Base-by-base conservation (phyloP, 2,329 filamentous ascomycete species). In the Aspergillus costaricaensis region DNA sequence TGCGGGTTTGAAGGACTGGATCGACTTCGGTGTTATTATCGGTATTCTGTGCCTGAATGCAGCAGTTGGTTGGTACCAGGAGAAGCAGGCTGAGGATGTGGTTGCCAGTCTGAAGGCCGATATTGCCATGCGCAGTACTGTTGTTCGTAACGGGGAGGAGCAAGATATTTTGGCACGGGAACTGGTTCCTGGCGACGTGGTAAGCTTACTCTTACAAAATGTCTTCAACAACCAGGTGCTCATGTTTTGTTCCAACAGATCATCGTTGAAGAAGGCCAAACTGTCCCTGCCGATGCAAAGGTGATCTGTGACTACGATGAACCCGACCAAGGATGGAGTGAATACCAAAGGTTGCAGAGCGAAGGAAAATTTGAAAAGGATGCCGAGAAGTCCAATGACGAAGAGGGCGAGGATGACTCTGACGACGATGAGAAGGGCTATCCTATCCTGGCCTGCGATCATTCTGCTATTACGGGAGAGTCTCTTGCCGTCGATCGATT, bases 381-480 rank as follows among this genome's bases (percentile, higher is more conserved):
- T 57, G 79, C 79, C 39, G 82, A 83, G 41, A 85, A 86, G 41
- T 44, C 41, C 32, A 83, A 86, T 23, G 84, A 84, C 9, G 83
- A 85, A 44, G 82, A 82, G 52, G 62, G 59, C 25, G 65, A 65
- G 4, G 86, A 87, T 58, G 82, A 85, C 70, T 36, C 32, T 36
- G 86, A 85, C 73, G 85, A 83, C 66, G 88, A 88, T 67, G 84
- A 44, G 3, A 44, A 44, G 5, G 41, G 41, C 7, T 87, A 70
- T 82, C 74, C 44, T 83, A 44, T 91, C 68, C 80, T 91, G 71
- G 89, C 89, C 66, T 86, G 86, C 69, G 89, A 92, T 81, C 89
- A 91, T 80, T 91, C 89, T 73, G 89, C 89, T 77, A 91, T 92
- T 77, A 91, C 89, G 68, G 89, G 89, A 79, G 89, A 91, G 78